Evolutionary conservation across 352 stramenopile species (phyloP).

Genomic region (Globisporangium splendens): DNA sequence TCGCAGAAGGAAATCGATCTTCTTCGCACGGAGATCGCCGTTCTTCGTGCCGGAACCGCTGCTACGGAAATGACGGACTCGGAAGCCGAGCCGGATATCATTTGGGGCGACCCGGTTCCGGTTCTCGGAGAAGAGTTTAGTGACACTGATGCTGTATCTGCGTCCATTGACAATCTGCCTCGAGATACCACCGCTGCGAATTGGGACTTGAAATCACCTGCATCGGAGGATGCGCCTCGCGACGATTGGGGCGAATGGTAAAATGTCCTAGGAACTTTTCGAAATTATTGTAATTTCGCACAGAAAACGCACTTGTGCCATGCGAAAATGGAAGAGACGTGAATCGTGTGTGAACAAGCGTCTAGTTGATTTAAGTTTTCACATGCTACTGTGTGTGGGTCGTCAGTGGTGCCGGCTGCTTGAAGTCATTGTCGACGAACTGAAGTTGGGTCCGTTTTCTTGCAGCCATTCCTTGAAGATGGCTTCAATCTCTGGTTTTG

Average conservation of each 20-base stretch:
- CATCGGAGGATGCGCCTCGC: conserved; percentile 10
- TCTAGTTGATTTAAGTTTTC: conserved; percentile 8
- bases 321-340: not conserved
- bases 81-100: conserved; percentile 12
- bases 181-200: not conserved
- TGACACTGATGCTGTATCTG: conserved; percentile 12
- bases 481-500: conserved; percentile 59
- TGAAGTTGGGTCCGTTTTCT: conserved; percentile 54
- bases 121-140: conserved; percentile 16
- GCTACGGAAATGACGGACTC: conserved; percentile 4
- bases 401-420: conserved; percentile 5
- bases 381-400: not conserved
- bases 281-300: not conserved
- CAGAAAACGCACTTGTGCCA: not conserved
- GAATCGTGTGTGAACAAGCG: conserved; percentile 1
- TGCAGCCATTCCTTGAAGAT: conserved; percentile 81
- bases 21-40: conserved; percentile 22
- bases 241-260: conserved; percentile 19
- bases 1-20: conserved; percentile 24
- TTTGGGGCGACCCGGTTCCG: conserved; percentile 13
- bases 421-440: not conserved
- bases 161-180: conserved; percentile 13
- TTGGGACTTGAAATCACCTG: conserved; percentile 6
- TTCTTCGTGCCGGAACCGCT: conserved; percentile 5
- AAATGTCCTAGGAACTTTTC: not conserved